Base-by-base conservation (phyloP, 345 rosid genomes). In the Melaleuca quinquenervia region DNA sequence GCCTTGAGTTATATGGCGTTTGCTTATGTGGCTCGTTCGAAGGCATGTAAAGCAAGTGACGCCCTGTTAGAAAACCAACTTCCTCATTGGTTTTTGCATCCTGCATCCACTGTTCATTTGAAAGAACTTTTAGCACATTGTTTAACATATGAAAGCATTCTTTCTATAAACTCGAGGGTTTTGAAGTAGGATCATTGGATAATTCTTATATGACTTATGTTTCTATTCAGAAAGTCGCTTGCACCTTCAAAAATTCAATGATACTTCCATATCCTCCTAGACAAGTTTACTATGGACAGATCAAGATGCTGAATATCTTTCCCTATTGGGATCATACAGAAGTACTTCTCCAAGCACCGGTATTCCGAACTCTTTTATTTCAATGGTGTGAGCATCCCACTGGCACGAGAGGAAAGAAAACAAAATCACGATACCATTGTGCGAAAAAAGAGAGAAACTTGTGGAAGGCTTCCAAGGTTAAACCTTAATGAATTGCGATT, bases 61-160 rank as follows among this genome's bases (percentile, higher is more conserved):
- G 96, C 87, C 76, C 82, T 84, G 85, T 87, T 87, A 86, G 83
- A 89, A 88, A 85, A 86, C 92, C 93, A 91, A 91, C 87, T 80
- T 82, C 76, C 93, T 29, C 58, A 89, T 93, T 91, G 93, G 92
- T 91, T 86, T 75, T n/a, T 50, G 94, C 98, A 91, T 95, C 98
- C 99, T 95, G 96, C 98, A 90, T 92, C 82, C 84, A 84, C 44
- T 86, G 50, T 85, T 36, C 80, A 70, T 41, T 9, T 36, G 41
- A 36, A 18, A 48, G 48, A 70, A 70, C 3, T 24, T 32, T 70
- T 48, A 36, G 80, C 48, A 32, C 26, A 70, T 36, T 70, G 80
- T 70, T 70, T 70, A 36, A 70, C 48, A 36, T 70, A 36, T 70
- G 80, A 70, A 70, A 36, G 26, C 80, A 70, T 70, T 70, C 80